Base-by-base conservation (phyloP, 108 stramenopile species). In the Craspedostauros australis region DNA sequence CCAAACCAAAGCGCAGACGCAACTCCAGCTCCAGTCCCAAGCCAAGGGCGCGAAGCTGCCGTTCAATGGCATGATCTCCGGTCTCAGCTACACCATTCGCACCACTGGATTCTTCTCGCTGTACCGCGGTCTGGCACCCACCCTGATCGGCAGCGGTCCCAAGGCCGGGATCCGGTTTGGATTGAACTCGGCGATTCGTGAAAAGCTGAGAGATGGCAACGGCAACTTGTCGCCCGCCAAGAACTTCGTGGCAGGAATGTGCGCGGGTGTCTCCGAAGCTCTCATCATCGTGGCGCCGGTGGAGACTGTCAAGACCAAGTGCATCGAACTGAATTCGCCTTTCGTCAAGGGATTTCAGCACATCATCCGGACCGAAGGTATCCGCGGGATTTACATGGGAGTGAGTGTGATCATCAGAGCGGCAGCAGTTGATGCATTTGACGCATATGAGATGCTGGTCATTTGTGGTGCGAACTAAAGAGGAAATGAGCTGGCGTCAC, bases 91-190 rank as follows among this genome's bases (percentile, higher is more conserved):
- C 48, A 95, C 94, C 15, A 76, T 95, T 20, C 72, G 76, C 9
- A 89, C 84, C 16, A 94, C 88, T 25, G 86, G 88, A 42, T 90
- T 90, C 54, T 60, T 86, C 14, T 77, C 76, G 26, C 77, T 93
- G n/a, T 95, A 95, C 55, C 79, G 94, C 20, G 95, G 95, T 37
- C 72, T 96, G 15, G 76, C 93, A 14, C 95, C 95, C 5, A 95
- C 94, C 5, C 62, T 98, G 34, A 54, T 96, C 18, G 93, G 94
- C 16, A 80, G 76, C 39, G 77, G 91, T 20, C 93, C 95, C 4
- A 96, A 96, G 62, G 97, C 97, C 12, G 97, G 97, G 1, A 96
- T 98, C 48, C 93, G 97, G 6, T 98, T 98, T 69, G 96, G 97
- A 26, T 66, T 89, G 23, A 96, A 96, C 76, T 82, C 91, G 9